Percentiles rank a stretch among this genome's conserved stretches.
Conservation (phyloP, 768 basidiomycete species). For the Amanita fuliginea region DNA sequence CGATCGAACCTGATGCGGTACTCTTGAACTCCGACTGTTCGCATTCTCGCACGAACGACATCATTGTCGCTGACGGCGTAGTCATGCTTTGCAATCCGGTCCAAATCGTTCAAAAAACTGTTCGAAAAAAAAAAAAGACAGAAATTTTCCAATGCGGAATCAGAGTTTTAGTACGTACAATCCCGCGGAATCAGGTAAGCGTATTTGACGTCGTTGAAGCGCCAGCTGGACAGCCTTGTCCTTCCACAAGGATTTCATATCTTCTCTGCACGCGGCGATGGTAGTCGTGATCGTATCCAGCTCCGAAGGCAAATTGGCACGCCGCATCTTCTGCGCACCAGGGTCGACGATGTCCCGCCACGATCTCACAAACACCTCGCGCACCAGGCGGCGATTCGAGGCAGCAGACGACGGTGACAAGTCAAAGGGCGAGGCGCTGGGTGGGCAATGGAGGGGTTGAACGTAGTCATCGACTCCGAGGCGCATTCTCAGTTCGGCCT, state of each 20-base stretch:
- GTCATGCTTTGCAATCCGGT: constrained; percentile 47
- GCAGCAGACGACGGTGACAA: neutral
- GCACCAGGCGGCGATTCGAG: constrained; percentile 16
- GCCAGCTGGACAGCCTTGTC: constrained; percentile 41
- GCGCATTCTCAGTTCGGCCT: constrained; percentile 49
- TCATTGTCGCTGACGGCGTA: constrained; percentile 66
- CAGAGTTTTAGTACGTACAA: constrained; percentile 39
- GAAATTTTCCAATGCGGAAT: no score
- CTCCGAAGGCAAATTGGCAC: constrained; percentile 3
- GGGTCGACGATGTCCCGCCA: constrained; percentile 35
- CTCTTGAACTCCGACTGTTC: constrained; percentile 66
- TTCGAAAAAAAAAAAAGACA: no score
- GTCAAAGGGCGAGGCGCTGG: constrained; percentile 32
- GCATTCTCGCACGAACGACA: constrained; percentile 58
- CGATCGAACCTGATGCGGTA: constrained; percentile 38
- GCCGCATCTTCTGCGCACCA: neutral
- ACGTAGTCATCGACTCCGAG: constrained; percentile 39
- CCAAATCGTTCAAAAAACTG: constrained; percentile 52
- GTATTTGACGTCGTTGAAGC: constrained; percentile 33
- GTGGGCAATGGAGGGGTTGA: constrained; percentile 16
- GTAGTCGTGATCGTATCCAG: constrained; percentile 36
- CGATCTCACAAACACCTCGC: constrained; percentile 45
- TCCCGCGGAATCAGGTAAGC: constrained; percentile 51
- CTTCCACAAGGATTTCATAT: constrained; percentile 55
- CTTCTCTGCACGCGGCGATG: constrained; percentile 49